Evolutionary conservation across 2,329 filamentous ascomycete species (phyloP).

Genomic region (Cordyceps cicadae): DNA sequence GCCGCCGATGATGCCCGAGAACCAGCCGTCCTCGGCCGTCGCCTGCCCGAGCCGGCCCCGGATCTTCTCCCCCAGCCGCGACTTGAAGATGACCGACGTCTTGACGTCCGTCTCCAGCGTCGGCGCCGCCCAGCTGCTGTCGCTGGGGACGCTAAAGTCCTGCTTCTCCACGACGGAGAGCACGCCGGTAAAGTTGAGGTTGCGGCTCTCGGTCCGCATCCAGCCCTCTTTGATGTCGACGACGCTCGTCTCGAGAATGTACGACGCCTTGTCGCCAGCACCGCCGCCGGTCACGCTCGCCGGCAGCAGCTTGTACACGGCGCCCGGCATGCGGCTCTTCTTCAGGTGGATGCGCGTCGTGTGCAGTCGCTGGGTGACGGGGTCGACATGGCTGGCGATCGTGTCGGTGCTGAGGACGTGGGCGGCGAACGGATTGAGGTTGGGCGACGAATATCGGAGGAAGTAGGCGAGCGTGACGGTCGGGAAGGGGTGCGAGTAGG

Average conservation of each 20-base stretch:
- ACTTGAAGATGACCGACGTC: slow-evolving; percentile 67
- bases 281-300: slow-evolving; percentile 57
- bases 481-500: slow-evolving; percentile 73
- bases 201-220: slow-evolving; percentile 75
- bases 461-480: slow-evolving; percentile 85
- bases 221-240: slow-evolving; percentile 73
- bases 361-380: slow-evolving; percentile 63
- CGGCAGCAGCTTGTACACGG: slow-evolving; percentile 68
- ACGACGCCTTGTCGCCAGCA: slow-evolving; percentile 61
- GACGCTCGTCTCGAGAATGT: slow-evolving; percentile 71
- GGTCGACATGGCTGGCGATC: slow-evolving; percentile 65
- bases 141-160: slow-evolving; percentile 45
- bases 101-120: slow-evolving; percentile 54
- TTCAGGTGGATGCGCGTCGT: slow-evolving; percentile 77
- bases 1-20: slow-evolving; percentile 42
- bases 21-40: slow-evolving; percentile 36
- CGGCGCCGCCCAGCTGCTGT: slow-evolving; percentile 17
- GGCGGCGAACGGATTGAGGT: slow-evolving; percentile 68
- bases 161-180: slow-evolving; percentile 72
- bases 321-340: slow-evolving; percentile 66
- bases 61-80: slow-evolving; percentile 61
- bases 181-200: slow-evolving; percentile 75
- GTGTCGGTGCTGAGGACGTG: slow-evolving; percentile 81
- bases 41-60: slow-evolving; percentile 45
- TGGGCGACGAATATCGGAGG: slow-evolving; percentile 67